Percentiles rank a stretch among this genome's conserved stretches.
Conservation (phyloP, 495 filamentous ascomycete genomes). For the Amniculicola lignicola region DNA sequence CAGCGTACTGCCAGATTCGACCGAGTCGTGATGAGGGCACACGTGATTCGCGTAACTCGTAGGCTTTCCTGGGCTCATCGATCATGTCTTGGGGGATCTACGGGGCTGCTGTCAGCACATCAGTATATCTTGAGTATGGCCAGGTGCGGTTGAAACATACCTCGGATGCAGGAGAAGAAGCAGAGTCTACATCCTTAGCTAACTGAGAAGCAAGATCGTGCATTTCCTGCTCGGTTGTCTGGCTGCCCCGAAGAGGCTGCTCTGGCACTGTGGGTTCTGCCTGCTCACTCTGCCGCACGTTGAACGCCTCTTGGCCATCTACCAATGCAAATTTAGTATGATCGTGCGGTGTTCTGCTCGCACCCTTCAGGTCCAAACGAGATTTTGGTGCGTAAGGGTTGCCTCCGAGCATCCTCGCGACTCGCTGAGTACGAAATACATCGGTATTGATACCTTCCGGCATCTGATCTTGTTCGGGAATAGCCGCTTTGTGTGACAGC, state of each 20-base stretch:
- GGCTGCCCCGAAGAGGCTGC: conserved; percentile 11
- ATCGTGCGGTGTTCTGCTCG: conserved; percentile 38
- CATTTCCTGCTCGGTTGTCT: conserved; percentile 33
- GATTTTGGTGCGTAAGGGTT: conserved; percentile 30
- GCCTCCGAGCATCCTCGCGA: conserved; percentile 54
- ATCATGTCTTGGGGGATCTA: conserved; percentile 37
- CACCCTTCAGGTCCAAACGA: conserved; percentile 34
- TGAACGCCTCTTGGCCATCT: conserved; percentile 46
- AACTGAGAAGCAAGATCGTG: conserved; percentile 40
- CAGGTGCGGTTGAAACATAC: conserved; percentile 17
- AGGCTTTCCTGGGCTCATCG: conserved; percentile 39
- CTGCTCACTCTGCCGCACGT: conserved; percentile 39
- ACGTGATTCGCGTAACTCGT: conserved; percentile 80
- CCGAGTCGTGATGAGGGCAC: conserved; percentile 86
- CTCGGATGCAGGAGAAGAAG: conserved; percentile 11
- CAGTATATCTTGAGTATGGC: conserved; percentile 32
- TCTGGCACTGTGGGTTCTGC: conserved; percentile 17
- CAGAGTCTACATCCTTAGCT: conserved; percentile 34
- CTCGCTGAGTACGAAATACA: conserved; percentile 59
- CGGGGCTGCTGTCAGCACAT: conserved; percentile 44
- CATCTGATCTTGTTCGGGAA: conserved; percentile 46
- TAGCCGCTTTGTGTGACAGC: conserved; percentile 28
- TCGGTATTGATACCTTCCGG: conserved; percentile 58
- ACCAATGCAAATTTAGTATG: conserved; percentile 32
- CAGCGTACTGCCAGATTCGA: conserved; percentile 89